A percentile compares a stretch with the other conserved stretches of the same genome.
These are phyloP conservation scores for Parsonsia alboflavescens DNA, from an alignment of 257 asterid genomes.

Conservation along the genomic window DNA sequence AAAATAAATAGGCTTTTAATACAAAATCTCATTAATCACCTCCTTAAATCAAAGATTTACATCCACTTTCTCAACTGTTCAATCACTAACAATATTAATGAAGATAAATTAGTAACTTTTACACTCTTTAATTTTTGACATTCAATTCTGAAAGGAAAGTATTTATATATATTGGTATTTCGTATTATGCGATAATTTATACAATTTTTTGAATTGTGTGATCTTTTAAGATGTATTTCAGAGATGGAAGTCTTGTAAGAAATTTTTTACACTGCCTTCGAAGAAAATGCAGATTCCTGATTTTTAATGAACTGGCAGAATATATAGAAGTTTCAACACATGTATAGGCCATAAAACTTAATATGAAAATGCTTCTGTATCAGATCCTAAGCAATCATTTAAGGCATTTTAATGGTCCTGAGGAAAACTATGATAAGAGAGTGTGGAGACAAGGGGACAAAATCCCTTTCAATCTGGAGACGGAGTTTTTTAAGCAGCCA, in stretches of 20 bases:
- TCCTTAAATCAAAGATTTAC: too few species aligned
- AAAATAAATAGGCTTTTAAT: too few species aligned
- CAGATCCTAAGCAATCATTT: slow-evolving; percentile 7
- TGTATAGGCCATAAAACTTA: not conserved
- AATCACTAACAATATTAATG: too few species aligned
- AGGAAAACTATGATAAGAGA: slow-evolving; percentile 4
- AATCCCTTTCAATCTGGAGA: slow-evolving; percentile 23
- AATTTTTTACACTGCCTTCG: too few species aligned
- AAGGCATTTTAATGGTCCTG: slow-evolving; percentile 7
- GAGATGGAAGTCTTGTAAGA: not conserved
- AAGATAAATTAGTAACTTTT: too few species aligned
- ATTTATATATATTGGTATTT: too few species aligned
- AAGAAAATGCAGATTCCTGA: not conserved
- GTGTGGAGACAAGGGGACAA: slow-evolving; percentile 16
- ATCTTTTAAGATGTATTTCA: not conserved
- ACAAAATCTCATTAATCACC: too few species aligned
- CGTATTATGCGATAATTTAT: too few species aligned
- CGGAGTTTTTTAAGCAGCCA: slow-evolving; percentile 7
- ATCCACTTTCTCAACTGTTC: too few species aligned
- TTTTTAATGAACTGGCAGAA: not conserved
- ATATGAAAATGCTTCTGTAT: not conserved
- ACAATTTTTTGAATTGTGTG: too few species aligned
- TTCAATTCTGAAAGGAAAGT: too few species aligned
- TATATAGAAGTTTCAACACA: slow-evolving; percentile 2
- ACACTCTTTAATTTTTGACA: too few species aligned